Evolutionary conservation across 176 grass and related monocot genomes (phyloP).

Genomic region (Zea luxurians): DNA sequence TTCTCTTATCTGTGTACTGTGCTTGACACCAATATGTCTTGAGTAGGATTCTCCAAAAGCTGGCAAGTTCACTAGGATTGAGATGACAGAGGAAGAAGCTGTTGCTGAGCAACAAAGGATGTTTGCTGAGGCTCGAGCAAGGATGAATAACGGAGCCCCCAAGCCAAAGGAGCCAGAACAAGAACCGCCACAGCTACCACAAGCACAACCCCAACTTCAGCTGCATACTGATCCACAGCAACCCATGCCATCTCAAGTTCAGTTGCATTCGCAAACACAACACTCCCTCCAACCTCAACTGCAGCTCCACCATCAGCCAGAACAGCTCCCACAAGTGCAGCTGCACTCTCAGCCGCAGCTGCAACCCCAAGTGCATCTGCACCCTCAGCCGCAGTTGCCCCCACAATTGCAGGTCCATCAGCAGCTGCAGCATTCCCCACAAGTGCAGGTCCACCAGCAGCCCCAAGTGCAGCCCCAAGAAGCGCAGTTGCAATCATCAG

Average conservation of each 20-base stretch:
- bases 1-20: background rate
- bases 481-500: background rate
- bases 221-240: constrained; percentile 32
- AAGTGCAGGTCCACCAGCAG: constrained; percentile 2
- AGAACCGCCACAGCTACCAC: constrained; percentile 41
- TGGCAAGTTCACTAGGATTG: constrained; percentile 73
- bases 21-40: constrained; percentile 17
- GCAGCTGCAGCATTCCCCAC: background rate
- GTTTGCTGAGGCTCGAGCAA: constrained; percentile 96
- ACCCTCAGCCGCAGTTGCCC: constrained; percentile 3
- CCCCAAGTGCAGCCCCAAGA: constrained; percentile 23
- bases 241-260: constrained; percentile 15
- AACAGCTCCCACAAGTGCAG: constrained; percentile 13
- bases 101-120: constrained; percentile 96
- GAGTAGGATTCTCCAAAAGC: constrained; percentile 96
- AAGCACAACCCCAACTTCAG: constrained; percentile 42
- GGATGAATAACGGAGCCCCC: constrained; percentile 86
- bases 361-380: background rate
- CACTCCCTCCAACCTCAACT: constrained; percentile 18
- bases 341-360: background rate
- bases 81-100: constrained; percentile 99
- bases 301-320: background rate
- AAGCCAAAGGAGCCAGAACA: constrained; percentile 57
- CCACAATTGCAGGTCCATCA: background rate
- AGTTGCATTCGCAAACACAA: constrained; percentile 30